These are phyloP conservation scores for Maudiozyma pseudohumilis DNA, from an alignment of 805 yeast genomes.

Conservation along the genomic window DNA sequence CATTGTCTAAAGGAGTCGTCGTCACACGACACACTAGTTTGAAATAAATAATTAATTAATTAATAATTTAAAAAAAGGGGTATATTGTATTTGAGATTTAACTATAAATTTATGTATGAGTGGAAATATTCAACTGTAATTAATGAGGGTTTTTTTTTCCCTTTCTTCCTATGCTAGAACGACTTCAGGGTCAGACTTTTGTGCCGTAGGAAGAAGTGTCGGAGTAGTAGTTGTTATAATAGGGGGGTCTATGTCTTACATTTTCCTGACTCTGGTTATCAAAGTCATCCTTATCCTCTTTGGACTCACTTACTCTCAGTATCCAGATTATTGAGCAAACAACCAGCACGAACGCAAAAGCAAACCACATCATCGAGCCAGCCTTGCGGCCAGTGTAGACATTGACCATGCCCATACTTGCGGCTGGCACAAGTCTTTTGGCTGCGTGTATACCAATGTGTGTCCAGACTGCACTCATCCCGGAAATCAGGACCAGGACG, in stretches of 20 bases:
- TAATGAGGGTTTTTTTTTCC: no score
- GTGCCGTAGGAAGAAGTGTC: constrained; percentile 1
- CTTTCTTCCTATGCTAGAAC: no score
- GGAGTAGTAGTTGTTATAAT: constrained; percentile 2
- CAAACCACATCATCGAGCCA: constrained; percentile 50
- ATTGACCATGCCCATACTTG: constrained; percentile 41
- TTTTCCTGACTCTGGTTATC: no score
- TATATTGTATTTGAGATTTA: no score
- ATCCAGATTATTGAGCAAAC: constrained; percentile 32
- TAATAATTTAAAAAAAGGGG: no score
- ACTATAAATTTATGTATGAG: no score
- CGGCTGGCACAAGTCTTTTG: constrained; percentile 33
- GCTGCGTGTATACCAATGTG: constrained; percentile 46
- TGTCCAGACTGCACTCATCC: constrained; percentile 54
- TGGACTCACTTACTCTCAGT: constrained; percentile 29
- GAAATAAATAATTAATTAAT: no score
- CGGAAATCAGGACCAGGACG: constrained; percentile 42
- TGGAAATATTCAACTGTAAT: no score
- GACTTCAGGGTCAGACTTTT: neutral
- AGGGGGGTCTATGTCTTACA: neutral
- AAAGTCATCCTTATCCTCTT: neutral
- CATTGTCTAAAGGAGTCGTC: no score
- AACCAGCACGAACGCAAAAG: constrained; percentile 40
- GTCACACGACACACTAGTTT: no score
- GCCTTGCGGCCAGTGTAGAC: constrained; percentile 43